Evolutionary conservation across 768 basidiomycete genomes (phyloP).

Genomic region (Suillus subalutaceus): DNA sequence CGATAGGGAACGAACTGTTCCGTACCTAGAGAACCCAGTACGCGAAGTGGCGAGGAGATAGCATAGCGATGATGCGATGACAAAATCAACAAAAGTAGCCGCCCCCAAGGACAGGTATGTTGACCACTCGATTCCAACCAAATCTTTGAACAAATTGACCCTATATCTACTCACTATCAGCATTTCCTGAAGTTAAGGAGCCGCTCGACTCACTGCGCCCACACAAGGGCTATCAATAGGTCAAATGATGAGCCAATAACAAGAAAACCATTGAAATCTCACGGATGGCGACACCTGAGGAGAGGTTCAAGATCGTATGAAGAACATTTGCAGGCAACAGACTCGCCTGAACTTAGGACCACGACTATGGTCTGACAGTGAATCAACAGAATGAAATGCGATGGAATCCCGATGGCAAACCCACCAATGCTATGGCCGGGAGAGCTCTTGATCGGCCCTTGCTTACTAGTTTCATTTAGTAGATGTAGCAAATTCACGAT

Average conservation of each 20-base stretch:
- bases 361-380: not conserved
- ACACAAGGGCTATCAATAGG: not conserved
- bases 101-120: not conserved
- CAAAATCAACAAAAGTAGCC: not conserved
- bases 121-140: not conserved
- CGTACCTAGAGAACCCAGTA: constrained; percentile 1
- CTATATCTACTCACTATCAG: not conserved
- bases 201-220: not conserved
- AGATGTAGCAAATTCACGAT: not conserved
- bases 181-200: not conserved
- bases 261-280: not conserved
- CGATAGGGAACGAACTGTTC: not conserved
- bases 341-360: not conserved
- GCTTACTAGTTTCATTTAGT: not conserved
- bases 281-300: not conserved
- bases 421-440: not conserved
- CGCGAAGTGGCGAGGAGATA: constrained; percentile 3
- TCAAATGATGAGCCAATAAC: not conserved
- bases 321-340: not conserved
- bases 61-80: not conserved
- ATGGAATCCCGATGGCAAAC: not conserved
- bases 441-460: not conserved
- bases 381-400: not conserved
- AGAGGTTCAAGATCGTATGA: not conserved
- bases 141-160: not conserved